phyloP scores from a whole-genome alignment of 192 early-diverging fungal genomes.

The Lobosporangium transversale region DNA sequence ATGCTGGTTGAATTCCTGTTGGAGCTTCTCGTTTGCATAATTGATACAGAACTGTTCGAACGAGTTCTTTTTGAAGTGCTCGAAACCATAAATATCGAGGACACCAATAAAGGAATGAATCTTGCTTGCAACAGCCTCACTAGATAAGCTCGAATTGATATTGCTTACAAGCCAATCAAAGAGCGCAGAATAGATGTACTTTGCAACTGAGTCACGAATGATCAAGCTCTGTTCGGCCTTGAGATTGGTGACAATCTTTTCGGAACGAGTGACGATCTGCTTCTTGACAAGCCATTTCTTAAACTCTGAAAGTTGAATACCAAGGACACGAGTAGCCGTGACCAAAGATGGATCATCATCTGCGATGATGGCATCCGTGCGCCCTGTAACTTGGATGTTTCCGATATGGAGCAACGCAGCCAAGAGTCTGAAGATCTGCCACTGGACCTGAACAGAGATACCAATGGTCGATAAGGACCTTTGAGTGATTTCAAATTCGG shows the following conservation, averaged over 20 bases:
- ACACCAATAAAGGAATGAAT: slow-evolving; percentile 91
- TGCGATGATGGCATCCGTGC: slow-evolving; percentile 73
- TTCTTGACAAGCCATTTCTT: slow-evolving; percentile 94
- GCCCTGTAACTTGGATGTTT: slow-evolving; percentile 87
- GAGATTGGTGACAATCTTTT: slow-evolving; percentile 90
- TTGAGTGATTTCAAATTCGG: slow-evolving; percentile 90
- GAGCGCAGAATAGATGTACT: slow-evolving; percentile 94
- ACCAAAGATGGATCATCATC: slow-evolving; percentile 82
- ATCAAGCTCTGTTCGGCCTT: slow-evolving; percentile 77
- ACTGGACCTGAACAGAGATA: slow-evolving; percentile 83
- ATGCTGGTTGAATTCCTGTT: slow-evolving; percentile 98
- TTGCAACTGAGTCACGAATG: slow-evolving; percentile 93
- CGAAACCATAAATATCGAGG: slow-evolving; percentile 99
- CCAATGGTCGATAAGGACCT: slow-evolving; percentile 88
- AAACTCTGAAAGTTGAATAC: slow-evolving; percentile 82
- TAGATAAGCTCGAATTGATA: slow-evolving; percentile 86
- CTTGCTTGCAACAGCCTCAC: slow-evolving; percentile 55
- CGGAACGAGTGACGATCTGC: slow-evolving; percentile 90
- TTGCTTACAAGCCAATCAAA: slow-evolving; percentile 97
- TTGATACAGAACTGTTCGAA: slow-evolving; percentile 99
- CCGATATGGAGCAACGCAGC: slow-evolving; percentile 95
- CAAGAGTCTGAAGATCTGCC: slow-evolving; percentile 90
- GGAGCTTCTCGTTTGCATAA: slow-evolving; percentile 97
- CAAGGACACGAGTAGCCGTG: slow-evolving; percentile 78
- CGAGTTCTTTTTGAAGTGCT: slow-evolving; percentile 99